Evolutionary conservation across 2,329 filamentous ascomycete genomes (phyloP).

Genomic region (Alternaria ethzedia): DNA sequence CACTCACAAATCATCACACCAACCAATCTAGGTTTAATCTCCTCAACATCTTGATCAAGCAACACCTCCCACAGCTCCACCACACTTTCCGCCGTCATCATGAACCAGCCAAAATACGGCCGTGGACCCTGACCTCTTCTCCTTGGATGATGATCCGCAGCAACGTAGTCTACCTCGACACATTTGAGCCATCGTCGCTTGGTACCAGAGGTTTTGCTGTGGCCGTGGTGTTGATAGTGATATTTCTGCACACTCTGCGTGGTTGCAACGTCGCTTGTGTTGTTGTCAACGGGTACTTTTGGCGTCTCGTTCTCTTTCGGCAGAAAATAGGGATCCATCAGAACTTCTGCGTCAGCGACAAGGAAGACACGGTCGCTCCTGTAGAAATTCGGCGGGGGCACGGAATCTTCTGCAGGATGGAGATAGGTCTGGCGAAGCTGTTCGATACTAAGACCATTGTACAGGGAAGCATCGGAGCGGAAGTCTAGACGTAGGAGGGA

Average conservation of each 20-base stretch:
- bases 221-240: not conserved
- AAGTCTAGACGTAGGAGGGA: not conserved
- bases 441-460: not conserved
- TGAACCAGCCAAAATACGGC: not conserved
- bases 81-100: not conserved
- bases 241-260: not conserved
- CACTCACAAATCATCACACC: not conserved
- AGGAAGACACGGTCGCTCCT: not conserved
- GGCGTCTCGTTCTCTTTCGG: not conserved
- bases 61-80: not conserved
- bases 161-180: not conserved
- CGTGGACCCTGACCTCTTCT: not conserved
- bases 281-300: not conserved
- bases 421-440: not conserved
- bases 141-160: not conserved
- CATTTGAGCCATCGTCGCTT: not conserved
- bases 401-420: not conserved
- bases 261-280: not conserved
- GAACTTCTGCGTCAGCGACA: not conserved
- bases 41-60: not conserved
- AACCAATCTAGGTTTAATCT: not conserved
- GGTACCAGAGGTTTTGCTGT: not conserved
- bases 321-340: not conserved
- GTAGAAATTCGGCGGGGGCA: not conserved
- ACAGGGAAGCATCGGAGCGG: not conserved